phyloP scores from a whole-genome alignment of 2,329 filamentous ascomycete genomes.

The Penicillium sp. region DNA sequence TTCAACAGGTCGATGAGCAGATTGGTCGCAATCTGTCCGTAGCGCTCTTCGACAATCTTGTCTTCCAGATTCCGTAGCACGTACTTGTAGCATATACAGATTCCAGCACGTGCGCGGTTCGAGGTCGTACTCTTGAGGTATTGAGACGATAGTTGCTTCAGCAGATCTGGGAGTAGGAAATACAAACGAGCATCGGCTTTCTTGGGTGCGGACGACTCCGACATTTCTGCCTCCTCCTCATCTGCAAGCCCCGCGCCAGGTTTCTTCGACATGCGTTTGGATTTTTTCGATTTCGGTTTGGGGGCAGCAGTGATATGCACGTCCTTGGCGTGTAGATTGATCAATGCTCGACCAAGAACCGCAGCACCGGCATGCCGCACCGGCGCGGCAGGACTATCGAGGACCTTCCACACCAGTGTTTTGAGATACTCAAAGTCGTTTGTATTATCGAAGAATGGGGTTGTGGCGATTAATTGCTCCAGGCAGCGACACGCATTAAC shows the following conservation, averaged over 20 bases:
- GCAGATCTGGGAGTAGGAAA: conserved; percentile 74
- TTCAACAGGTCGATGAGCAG: conserved; percentile 79
- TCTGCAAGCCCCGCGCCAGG: conserved; percentile 58
- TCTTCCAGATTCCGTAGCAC: conserved; percentile 78
- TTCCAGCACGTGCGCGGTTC: conserved; percentile 76
- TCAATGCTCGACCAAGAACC: conserved; percentile 78
- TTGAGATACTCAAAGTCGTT: conserved; percentile 90
- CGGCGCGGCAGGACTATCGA: conserved; percentile 73
- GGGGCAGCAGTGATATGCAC: conserved; percentile 54
- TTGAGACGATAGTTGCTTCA: conserved; percentile 76
- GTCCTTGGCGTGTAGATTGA: conserved; percentile 74
- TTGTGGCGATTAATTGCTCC: conserved; percentile 69
- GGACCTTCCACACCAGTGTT: conserved; percentile 77
- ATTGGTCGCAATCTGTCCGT: conserved; percentile 77
- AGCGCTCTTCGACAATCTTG: conserved; percentile 78
- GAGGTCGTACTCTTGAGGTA: conserved; percentile 78
- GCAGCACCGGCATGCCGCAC: conserved; percentile 86
- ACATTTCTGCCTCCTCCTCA: conserved; percentile 71
- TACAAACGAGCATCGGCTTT: conserved; percentile 70
- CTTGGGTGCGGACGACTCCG: conserved; percentile 74
- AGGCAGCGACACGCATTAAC: conserved; percentile 77
- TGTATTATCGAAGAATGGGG: conserved; percentile 81
- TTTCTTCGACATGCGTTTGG: conserved; percentile 73
- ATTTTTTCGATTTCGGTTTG: conserved; percentile 64
- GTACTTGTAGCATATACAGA: conserved; percentile 84